phyloP scores from a whole-genome alignment of 164 flowering plant genomes.

The Kalanchoe fedtschenkoi region DNA sequence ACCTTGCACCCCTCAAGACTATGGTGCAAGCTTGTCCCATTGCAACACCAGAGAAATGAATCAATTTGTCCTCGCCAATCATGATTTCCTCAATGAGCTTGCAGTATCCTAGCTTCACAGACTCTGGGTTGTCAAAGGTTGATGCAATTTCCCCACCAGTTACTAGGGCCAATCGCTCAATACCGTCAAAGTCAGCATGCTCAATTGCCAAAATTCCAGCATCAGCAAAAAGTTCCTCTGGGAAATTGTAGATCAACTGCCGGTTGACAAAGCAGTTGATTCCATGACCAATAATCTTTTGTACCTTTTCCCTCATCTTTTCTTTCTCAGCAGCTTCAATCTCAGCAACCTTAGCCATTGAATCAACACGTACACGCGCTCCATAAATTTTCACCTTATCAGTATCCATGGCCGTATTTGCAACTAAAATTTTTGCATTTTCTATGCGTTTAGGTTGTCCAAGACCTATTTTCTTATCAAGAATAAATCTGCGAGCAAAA shows the following conservation, averaged over 20 bases:
- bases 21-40: constrained; percentile 98
- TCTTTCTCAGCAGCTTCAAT: constrained; percentile 93
- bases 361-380: constrained; percentile 97
- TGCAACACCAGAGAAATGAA: constrained; percentile 92
- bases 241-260: constrained; percentile 92
- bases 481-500: constrained; percentile 60
- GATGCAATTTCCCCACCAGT: constrained; percentile 99
- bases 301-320: constrained; percentile 94
- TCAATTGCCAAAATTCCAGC: constrained; percentile 96
- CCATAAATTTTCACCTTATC: constrained; percentile 98
- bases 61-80: constrained; percentile 96
- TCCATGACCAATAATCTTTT: constrained; percentile 86
- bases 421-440: constrained; percentile 92
- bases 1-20: constrained; percentile 98
- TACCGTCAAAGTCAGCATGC: constrained; percentile 99
- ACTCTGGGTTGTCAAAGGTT: constrained; percentile 96
- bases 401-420: constrained; percentile 99
- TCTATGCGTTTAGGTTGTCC: constrained; percentile 98
- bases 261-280: constrained; percentile 94
- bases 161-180: constrained; percentile 88
- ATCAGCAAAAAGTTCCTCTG: constrained; percentile 98
- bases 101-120: constrained; percentile 97
- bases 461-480: constrained; percentile 94
- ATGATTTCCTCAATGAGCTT: constrained; percentile 94
- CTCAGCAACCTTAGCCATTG: constrained; percentile 94